Conservation (phyloP, 805 yeast species). For the Cyberlindnera suaveolens region DNA sequence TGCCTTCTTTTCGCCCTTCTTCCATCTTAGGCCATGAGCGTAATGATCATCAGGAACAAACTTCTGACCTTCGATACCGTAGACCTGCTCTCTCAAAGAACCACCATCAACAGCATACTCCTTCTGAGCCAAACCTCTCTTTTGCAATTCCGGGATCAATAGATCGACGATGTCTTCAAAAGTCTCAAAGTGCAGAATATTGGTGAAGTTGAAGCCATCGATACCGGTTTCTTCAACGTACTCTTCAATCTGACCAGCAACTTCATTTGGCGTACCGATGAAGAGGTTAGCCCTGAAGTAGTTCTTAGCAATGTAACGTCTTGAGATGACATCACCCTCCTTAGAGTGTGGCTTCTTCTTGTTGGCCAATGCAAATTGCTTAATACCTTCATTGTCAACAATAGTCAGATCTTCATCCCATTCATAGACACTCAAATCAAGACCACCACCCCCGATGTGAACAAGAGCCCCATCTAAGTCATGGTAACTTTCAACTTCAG, state of each 20-base stretch:
- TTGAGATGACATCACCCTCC: slow-evolving; percentile 23
- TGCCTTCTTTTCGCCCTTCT: slow-evolving; percentile 24
- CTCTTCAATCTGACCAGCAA: slow-evolving; percentile 35
- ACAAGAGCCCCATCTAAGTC: slow-evolving; percentile 38
- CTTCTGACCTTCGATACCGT: slow-evolving; percentile 15
- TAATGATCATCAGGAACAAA: slow-evolving; percentile 19
- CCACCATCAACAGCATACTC: slow-evolving; percentile 23
- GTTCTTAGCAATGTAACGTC: slow-evolving; percentile 23
- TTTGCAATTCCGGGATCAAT: slow-evolving; percentile 32
- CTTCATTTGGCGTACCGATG: slow-evolving; percentile 30
- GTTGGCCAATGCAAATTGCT: slow-evolving; percentile 23
- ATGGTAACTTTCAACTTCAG: slow-evolving; percentile 28
- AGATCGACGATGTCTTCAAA: slow-evolving; percentile 33
- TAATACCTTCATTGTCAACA: slow-evolving; percentile 28
- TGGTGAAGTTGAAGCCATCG: slow-evolving; percentile 38
- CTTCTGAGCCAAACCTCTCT: slow-evolving; percentile 31
- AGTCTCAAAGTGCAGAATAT: slow-evolving; percentile 32
- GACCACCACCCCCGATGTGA: slow-evolving; percentile 41
- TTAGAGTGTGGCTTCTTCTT: slow-evolving; percentile 19
- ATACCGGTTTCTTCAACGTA: slow-evolving; percentile 36
- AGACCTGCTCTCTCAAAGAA: slow-evolving; percentile 31
- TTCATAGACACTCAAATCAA: slow-evolving; percentile 36
- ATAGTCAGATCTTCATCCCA: slow-evolving; percentile 36
- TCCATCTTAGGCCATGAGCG: slow-evolving; percentile 20
- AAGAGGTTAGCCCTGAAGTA: slow-evolving; percentile 18